These are phyloP conservation scores for Letharia columbiana DNA, from an alignment of 495 filamentous ascomycete genomes.

Conservation along the genomic window DNA sequence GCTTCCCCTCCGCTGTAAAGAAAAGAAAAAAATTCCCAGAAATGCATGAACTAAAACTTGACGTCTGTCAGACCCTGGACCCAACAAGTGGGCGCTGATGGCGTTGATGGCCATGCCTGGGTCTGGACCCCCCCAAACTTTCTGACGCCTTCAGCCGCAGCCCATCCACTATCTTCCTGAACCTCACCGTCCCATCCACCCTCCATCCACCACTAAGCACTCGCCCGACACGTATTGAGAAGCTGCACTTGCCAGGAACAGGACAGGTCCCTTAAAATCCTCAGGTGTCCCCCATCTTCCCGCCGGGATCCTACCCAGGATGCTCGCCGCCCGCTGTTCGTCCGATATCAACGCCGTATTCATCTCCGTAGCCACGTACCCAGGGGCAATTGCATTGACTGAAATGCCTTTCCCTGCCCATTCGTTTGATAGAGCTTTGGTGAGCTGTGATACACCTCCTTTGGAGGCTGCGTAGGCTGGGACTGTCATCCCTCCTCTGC, in stretches of 20 bases:
- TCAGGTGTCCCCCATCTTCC: conserved; percentile 81
- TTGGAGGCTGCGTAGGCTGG: conserved; percentile 88
- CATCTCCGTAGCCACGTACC: conserved; percentile 89
- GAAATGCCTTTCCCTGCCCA: conserved; percentile 72
- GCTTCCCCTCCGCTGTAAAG: conserved; percentile 1
- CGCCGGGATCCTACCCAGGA: conserved; percentile 74
- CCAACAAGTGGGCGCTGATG: background rate
- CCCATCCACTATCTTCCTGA: too few relatives aligned
- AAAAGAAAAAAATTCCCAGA: background rate
- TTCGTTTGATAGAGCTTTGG: conserved; percentile 81
- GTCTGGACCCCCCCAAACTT: background rate
- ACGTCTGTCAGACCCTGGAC: background rate
- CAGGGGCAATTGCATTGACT: conserved; percentile 72
- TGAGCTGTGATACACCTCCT: conserved; percentile 77
- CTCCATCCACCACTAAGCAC: conserved; percentile 75
- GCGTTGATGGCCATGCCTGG: conserved; percentile 1
- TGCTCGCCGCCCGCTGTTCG: conserved; percentile 55
- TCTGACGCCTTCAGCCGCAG: background rate
- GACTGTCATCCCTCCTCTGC: conserved; percentile 68
- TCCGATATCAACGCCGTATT: conserved; percentile 76
- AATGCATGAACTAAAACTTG: background rate
- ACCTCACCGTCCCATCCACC: conserved; percentile 95
- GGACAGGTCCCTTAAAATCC: conserved; percentile 78
- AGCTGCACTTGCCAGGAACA: conserved; percentile 68
- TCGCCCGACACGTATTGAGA: conserved; percentile 79